phyloP scores from a whole-genome alignment of 441 rosid genomes.

The Populus trichocarpa region DNA sequence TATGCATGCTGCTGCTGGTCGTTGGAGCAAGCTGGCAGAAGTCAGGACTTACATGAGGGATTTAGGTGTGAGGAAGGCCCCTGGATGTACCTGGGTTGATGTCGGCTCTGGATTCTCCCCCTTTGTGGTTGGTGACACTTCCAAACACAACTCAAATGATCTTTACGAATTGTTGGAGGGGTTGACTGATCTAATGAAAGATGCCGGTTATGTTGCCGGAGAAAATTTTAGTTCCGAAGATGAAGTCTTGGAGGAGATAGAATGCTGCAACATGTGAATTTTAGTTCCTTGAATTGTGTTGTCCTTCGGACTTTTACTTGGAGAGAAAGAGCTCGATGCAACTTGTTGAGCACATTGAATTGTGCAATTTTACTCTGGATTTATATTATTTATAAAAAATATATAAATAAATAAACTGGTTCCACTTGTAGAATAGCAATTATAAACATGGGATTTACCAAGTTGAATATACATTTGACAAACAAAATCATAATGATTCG shows the following conservation, averaged over 20 bases:
- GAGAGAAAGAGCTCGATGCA: background rate
- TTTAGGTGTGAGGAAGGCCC: constrained; percentile 50
- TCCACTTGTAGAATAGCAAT: no score
- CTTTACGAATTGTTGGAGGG: constrained; percentile 54
- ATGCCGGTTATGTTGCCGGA: constrained; percentile 25
- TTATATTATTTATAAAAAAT: no score
- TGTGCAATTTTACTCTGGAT: no score
- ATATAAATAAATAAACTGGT: no score
- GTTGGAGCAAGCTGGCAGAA: constrained; percentile 55
- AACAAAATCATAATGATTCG: background rate
- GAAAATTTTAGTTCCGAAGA: constrained; percentile 30
- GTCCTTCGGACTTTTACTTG: background rate
- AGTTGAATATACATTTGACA: background rate
- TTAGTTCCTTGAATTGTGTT: background rate
- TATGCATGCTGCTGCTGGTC: constrained; percentile 62
- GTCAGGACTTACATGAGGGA: constrained; percentile 69
- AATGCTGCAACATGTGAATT: constrained; percentile 4
- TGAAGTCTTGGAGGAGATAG: constrained; percentile 34
- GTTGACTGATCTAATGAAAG: constrained; percentile 59
- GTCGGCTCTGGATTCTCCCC: no score
- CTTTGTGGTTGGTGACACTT: constrained; percentile 28
- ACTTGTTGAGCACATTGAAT: background rate
- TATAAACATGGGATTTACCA: background rate
- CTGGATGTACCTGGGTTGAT: constrained; percentile 62
- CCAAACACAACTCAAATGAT: constrained; percentile 32